These are phyloP conservation scores for Arthromyces matolae DNA, from an alignment of 768 basidiomycete genomes.

Conservation along the genomic window DNA sequence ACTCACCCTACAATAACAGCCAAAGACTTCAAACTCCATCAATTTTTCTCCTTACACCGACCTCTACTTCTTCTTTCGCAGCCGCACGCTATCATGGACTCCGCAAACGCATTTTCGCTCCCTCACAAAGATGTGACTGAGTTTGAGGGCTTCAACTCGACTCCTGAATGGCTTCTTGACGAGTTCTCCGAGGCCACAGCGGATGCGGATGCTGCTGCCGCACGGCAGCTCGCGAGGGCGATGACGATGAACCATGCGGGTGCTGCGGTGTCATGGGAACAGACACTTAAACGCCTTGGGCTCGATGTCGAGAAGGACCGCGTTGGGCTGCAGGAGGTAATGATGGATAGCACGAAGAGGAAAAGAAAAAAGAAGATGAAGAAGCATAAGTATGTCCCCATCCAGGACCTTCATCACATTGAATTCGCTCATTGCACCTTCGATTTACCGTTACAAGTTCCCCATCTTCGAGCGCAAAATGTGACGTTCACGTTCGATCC, in stretches of 20 bases:
- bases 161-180: constrained; percentile 29
- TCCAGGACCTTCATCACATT: not conserved
- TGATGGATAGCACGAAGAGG: constrained; percentile 79
- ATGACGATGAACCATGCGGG: constrained; percentile 66
- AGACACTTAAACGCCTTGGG: constrained; percentile 60
- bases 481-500: no score
- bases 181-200: constrained; percentile 47
- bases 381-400: constrained; percentile 84
- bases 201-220: constrained; percentile 77
- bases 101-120: constrained; percentile 23
- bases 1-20: constrained; percentile 56
- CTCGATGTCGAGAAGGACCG: constrained; percentile 48
- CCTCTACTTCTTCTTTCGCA: constrained; percentile 70
- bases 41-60: constrained; percentile 81
- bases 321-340: constrained; percentile 50
- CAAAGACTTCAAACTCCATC: constrained; percentile 75
- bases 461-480: no score
- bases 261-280: constrained; percentile 64
- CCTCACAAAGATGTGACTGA: constrained; percentile 10
- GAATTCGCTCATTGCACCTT: no score
- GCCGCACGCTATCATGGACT: constrained; percentile 50
- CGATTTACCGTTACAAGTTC: no score
- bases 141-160: constrained; percentile 13
- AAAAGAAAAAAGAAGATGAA: constrained; percentile 93
- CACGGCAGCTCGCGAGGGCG: constrained; percentile 73